Evolutionary conservation across 2,329 filamentous ascomycete species (phyloP).

Genomic region (Fusarium ambrosium): DNA sequence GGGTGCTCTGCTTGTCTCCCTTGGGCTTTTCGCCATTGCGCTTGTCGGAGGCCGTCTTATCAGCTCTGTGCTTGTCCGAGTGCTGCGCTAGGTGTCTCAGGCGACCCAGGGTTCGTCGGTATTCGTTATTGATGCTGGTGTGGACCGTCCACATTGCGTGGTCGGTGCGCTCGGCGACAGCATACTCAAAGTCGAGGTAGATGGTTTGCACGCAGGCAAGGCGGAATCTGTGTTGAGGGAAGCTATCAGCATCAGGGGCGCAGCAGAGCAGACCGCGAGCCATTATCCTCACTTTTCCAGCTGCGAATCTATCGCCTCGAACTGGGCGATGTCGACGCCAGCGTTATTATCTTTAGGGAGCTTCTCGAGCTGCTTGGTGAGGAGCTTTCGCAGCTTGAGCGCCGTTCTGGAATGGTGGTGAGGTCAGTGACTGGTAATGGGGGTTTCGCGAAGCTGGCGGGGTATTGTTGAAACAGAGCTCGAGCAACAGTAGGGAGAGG

Average conservation of each 20-base stretch:
- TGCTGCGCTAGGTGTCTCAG: constrained; percentile 65
- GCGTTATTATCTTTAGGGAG: constrained; percentile 54
- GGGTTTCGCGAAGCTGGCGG: constrained; percentile 29
- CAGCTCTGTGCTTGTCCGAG: constrained; percentile 64
- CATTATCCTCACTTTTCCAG: constrained; percentile 57
- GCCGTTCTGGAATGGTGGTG: constrained; percentile 53
- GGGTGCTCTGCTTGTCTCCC: constrained; percentile 41
- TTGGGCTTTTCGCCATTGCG: constrained; percentile 44
- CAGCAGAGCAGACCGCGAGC: constrained; percentile 9
- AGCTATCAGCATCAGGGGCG: constrained; percentile 27
- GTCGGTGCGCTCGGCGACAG: constrained; percentile 75
- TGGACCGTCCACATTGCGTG: constrained; percentile 83
- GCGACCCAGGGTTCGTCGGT: constrained; percentile 76
- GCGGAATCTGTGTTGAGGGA: constrained; percentile 69
- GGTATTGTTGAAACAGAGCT: constrained; percentile 19
- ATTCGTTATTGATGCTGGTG: constrained; percentile 81
- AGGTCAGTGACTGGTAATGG: constrained; percentile 30
- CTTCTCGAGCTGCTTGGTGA: constrained; percentile 60
- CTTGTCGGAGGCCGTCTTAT: constrained; percentile 43
- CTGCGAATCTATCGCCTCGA: constrained; percentile 59
- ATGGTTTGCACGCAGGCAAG: constrained; percentile 78
- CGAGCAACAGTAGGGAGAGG: constrained; percentile 5
- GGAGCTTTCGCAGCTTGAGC: constrained; percentile 58
- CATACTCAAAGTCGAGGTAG: constrained; percentile 78
- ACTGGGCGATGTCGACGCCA: constrained; percentile 57